These are phyloP conservation scores for Talaromyces sp. DNA, from an alignment of 2,329 filamentous ascomycete species.

Conservation along the genomic window DNA sequence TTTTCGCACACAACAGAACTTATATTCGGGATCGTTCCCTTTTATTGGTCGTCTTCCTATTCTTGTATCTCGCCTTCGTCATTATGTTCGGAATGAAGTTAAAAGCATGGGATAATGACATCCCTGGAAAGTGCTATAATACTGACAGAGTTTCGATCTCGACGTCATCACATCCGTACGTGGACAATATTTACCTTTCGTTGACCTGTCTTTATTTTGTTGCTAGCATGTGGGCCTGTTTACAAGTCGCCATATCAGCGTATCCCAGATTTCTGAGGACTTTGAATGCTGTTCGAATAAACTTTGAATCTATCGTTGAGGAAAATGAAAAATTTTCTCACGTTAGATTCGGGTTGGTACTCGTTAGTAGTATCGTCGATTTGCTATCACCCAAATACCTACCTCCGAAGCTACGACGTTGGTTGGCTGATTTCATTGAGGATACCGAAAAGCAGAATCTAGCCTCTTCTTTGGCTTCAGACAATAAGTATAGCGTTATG, in stretches of 20 bases:
- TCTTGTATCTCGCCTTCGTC: not conserved
- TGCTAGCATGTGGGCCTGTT: not conserved
- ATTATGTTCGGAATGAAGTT: slow-evolving; percentile 1
- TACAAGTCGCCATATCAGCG: not conserved
- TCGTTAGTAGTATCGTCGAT: not conserved
- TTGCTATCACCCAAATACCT: not conserved
- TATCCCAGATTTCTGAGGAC: no score
- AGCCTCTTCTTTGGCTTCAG: not conserved
- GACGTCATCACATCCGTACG: not conserved
- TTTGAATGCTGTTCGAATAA: not conserved
- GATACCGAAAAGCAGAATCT: not conserved
- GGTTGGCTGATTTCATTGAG: not conserved
- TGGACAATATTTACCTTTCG: not conserved
- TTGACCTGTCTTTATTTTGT: slow-evolving; percentile 1
- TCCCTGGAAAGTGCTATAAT: not conserved
- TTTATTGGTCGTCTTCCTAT: not conserved
- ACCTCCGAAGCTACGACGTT: not conserved
- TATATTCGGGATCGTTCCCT: not conserved
- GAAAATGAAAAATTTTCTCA: not conserved
- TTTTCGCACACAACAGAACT: not conserved
- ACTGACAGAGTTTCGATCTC: not conserved
- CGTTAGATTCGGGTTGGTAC: not conserved
- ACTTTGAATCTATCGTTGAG: not conserved
- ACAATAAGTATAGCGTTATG: not conserved
- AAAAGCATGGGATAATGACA: not conserved